phyloP scores from a whole-genome alignment of 2,329 filamentous ascomycete genomes.

The Ramularia collo-cygni region DNA sequence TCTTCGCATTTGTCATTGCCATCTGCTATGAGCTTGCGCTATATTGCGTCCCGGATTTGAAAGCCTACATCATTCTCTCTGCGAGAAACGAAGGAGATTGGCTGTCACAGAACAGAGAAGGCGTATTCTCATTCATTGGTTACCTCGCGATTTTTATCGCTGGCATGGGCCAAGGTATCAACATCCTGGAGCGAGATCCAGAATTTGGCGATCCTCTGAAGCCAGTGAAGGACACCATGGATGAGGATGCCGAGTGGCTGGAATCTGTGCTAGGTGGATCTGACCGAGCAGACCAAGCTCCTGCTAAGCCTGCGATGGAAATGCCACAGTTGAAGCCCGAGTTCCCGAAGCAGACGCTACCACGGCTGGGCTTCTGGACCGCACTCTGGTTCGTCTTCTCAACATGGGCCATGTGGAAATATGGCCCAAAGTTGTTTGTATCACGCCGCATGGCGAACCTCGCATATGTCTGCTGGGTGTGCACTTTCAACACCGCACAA shows the following conservation, averaged over 20 bases:
- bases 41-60: conserved; percentile 64
- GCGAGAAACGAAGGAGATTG: conserved; percentile 61
- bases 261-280: conserved; percentile 27
- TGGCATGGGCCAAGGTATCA: conserved; percentile 76
- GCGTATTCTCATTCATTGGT: conserved; percentile 88
- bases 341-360: conserved; percentile 22
- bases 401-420: conserved; percentile 58
- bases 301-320: conserved; percentile 11
- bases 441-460: conserved; percentile 88
- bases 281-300: conserved; percentile 1
- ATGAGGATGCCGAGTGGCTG: conserved; percentile 33
- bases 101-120: conserved; percentile 86
- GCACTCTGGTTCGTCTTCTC: conserved; percentile 66
- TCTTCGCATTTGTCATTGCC: conserved; percentile 63
- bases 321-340: conserved; percentile 21
- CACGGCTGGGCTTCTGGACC: conserved; percentile 57
- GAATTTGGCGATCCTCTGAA: conserved; percentile 17
- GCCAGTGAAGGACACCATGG: conserved; percentile 20
- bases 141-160: conserved; percentile 93
- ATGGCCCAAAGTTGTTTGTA: conserved; percentile 67
- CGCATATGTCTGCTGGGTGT: conserved; percentile 87
- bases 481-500: conserved; percentile 84
- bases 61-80: conserved; percentile 74
- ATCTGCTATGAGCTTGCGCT: conserved; percentile 67
- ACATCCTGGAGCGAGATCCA: conserved; percentile 58